phyloP scores from a whole-genome alignment of 768 basidiomycete species.

The Pleurotus tuber-regium region DNA sequence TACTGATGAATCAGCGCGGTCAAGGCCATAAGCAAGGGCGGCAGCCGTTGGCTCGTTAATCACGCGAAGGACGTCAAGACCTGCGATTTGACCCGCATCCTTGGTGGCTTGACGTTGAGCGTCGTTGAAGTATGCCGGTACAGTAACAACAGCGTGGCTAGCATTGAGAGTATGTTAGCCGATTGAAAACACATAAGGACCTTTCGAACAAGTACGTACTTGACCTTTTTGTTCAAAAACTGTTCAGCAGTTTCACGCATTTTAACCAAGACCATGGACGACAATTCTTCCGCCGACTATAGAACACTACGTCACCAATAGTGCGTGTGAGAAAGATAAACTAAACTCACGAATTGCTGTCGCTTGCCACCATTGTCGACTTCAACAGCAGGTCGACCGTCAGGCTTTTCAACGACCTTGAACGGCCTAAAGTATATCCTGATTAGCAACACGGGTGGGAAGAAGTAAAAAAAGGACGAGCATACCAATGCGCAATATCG shows the following conservation, averaged over 20 bases:
- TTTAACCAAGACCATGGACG: conserved; percentile 85
- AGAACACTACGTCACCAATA: too few relatives aligned
- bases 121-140: conserved; percentile 99
- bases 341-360: conserved; percentile 66
- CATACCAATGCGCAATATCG: conserved; percentile 82
- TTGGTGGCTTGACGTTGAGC: conserved; percentile 99
- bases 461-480: conserved; percentile 10
- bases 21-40: conserved; percentile 96
- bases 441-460: conserved; percentile 2
- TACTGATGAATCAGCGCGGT: conserved; percentile 78
- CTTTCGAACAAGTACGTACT: conserved; percentile 56
- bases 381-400: conserved; percentile 77
- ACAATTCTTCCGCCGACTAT: conserved; percentile 82
- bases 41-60: conserved; percentile 99
- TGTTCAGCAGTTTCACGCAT: conserved; percentile 97
- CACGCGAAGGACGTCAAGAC: conserved; percentile 94
- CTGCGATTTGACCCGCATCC: conserved; percentile 96
- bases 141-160: conserved; percentile 89
- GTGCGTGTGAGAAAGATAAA: too few relatives aligned
- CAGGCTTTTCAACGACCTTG: conserved; percentile 66
- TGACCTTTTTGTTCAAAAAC: conserved; percentile 89
- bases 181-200: neutral
- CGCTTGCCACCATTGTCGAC: conserved; percentile 86
- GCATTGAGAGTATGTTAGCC: conserved; percentile 4
- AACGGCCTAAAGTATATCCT: conserved; percentile 58